Base-by-base conservation (phyloP, 2,329 filamentous ascomycete species). In the Malbranchea zuffiana region DNA sequence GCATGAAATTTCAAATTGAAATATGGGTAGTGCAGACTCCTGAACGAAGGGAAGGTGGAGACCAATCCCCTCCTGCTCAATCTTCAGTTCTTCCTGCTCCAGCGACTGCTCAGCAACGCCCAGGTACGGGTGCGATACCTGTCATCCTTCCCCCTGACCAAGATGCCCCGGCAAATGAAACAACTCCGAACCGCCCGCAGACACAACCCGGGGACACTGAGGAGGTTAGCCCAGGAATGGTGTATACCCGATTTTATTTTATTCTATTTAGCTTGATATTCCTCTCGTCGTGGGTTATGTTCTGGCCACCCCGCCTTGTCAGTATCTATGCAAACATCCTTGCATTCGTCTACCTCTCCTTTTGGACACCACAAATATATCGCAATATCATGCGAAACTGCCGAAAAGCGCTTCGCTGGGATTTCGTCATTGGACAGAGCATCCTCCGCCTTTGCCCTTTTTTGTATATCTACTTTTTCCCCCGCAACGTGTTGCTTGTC, bases 351-450 rank as follows among this genome's bases (percentile, higher is more conserved):
- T 95, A 95, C 55, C 73, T 95, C 29, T 94, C 87, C 13, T 79
- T 95, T 54, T 96, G 88, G 88, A 55, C 78, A 1, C 88, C 90
- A 0, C 90, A 98, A 57, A 93, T 96, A 47, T 75, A 82, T 53
- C 82, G 90, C 44, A 98, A 98, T 56, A 69, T 82, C 36, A 76
- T 83, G 60, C 82, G 88, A 37, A 95, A 95, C 60, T 94, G 86
- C 58, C 83, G 87, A 26, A 83, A 82, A 50, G 87, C 88, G 1
- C 68, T 96, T n/a, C 73, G 79, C 3, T 95, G 87, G 86, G 80
- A 82, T 42, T 98, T 93, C 54, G 80, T 94, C 39, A 54, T 86
- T 15, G 87, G 86, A 2, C 83, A 94, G 57, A 90, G 82, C 32
- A 50, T 80, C 4, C 68, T 93, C 5, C 79, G 90, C 1, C 65